Evolutionary conservation across 345 rosid genomes (phyloP).

Genomic region (Salix exigua): DNA sequence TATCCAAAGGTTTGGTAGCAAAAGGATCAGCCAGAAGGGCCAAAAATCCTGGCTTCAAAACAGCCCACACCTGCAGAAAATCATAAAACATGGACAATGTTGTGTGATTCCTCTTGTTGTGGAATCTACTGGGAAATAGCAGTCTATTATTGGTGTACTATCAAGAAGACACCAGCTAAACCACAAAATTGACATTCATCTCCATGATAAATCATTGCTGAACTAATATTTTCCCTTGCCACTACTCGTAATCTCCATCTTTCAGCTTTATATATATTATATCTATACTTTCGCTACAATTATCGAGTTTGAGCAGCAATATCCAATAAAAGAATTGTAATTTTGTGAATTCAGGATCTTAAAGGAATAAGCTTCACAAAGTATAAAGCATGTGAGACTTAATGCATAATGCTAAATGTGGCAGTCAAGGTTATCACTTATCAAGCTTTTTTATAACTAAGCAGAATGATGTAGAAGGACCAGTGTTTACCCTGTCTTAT

Average conservation of each 20-base stretch:
- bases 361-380: background rate
- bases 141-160: background rate
- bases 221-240: background rate
- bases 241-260: background rate
- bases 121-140: background rate
- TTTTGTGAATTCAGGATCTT: background rate
- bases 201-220: background rate
- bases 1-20: slow-evolving; percentile 77
- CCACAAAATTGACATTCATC: background rate
- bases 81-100: background rate
- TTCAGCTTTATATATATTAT: background rate
- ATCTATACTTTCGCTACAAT: background rate
- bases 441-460: background rate
- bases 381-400: background rate
- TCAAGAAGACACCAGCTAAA: background rate
- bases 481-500: background rate
- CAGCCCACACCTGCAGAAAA: slow-evolving; percentile 86
- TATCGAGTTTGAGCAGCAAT: background rate
- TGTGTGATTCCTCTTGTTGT: background rate
- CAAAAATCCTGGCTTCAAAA: slow-evolving; percentile 93
- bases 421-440: background rate
- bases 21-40: slow-evolving; percentile 87
- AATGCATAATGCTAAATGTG: background rate
- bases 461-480: background rate
- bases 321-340: background rate